Evolutionary conservation across 225 moss, liverwort and hornwort genomes (phyloP).

Genomic region (Climacium dendroides): DNA sequence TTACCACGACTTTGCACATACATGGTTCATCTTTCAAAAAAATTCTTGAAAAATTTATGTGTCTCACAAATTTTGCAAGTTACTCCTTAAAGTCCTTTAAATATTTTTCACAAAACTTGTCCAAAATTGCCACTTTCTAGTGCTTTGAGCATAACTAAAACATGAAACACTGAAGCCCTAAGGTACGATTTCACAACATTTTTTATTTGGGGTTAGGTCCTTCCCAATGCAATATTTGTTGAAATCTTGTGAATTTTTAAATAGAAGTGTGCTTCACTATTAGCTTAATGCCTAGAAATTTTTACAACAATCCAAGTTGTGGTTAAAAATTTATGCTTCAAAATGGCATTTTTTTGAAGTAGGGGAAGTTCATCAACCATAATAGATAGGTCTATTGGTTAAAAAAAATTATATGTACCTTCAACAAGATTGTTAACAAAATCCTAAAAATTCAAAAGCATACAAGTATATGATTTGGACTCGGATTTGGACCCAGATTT

Average conservation of each 20-base stretch:
- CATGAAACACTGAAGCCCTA: neutral
- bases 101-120: neutral
- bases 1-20: too few species aligned
- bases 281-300: neutral
- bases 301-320: neutral
- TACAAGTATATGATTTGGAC: neutral
- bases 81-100: neutral
- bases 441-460: neutral
- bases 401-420: rapidly evolving
- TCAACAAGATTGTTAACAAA: neutral
- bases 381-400: neutral
- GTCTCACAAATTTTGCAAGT: rapidly evolving
- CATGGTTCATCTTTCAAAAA: too few species aligned
- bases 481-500: too few species aligned
- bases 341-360: rapidly evolving
- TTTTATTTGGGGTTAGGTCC: rapidly evolving
- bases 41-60: too few species aligned
- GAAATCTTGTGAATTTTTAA: neutral
- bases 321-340: neutral
- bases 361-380: rapidly evolving
- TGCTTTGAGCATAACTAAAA: neutral
- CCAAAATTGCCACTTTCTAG: neutral
- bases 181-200: neutral
- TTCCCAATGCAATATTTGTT: neutral
- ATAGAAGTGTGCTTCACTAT: rapidly evolving